These are phyloP conservation scores for Acanthamoeba castellanii DNA, from an alignment of 208 protist species.

Conservation along the genomic window DNA sequence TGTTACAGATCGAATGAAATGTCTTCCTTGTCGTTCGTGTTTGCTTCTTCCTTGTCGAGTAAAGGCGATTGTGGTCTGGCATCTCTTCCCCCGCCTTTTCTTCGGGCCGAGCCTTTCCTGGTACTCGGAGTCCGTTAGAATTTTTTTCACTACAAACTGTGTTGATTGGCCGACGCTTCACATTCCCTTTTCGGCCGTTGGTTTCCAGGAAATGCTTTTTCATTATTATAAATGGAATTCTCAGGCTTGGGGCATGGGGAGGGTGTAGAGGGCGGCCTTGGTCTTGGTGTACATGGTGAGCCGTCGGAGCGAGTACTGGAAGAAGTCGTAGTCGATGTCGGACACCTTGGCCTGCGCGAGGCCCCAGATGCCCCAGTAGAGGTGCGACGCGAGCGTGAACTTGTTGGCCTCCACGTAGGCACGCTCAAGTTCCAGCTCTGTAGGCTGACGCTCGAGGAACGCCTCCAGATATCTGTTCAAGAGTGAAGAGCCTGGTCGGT, in stretches of 20 bases:
- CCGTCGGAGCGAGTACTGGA: constrained; percentile 31
- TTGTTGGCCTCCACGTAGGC: constrained; percentile 46
- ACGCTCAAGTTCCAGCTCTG: constrained; percentile 30
- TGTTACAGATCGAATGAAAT: no score
- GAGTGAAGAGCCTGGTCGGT: neutral
- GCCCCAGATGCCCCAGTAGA: constrained; percentile 71
- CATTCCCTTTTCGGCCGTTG: no score
- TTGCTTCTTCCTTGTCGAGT: no score
- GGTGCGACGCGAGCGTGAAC: constrained; percentile 46
- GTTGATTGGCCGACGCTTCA: no score
- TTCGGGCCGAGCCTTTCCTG: no score
- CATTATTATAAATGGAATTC: neutral
- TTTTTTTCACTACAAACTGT: no score
- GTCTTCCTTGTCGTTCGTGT: no score
- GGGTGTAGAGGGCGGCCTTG: constrained; percentile 15
- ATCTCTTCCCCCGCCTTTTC: no score
- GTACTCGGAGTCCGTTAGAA: no score
- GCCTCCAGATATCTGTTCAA: neutral
- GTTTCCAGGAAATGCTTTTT: neutral
- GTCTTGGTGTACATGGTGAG: constrained; percentile 40
- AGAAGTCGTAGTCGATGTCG: constrained; percentile 69
- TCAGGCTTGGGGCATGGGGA: neutral
- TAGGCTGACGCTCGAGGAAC: neutral
- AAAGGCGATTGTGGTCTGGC: no score
- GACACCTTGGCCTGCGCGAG: constrained; percentile 56